Evolutionary conservation across 2,329 filamentous ascomycete species (phyloP), one percentile per base, ranked within the genome.

Genomic region (Monilinia fructigena): DNA sequence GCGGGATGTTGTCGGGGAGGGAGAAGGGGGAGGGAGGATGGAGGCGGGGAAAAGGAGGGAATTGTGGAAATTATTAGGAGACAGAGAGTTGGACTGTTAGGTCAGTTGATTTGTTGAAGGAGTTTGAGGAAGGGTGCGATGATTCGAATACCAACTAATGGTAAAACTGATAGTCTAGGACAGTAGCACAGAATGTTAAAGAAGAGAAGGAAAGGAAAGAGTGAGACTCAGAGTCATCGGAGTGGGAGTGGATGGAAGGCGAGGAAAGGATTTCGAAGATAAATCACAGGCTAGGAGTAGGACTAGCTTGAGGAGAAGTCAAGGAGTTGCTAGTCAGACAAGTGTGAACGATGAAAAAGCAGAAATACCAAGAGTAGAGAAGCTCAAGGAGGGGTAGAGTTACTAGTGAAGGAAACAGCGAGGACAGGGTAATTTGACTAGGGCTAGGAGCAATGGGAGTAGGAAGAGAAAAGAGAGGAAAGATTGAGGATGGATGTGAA

Each of bases 61-160:
- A 69, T 73, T 47, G 40, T 73, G 18, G 69, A 72, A 20, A 74
- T 68, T 50, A 70, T 74, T 45, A 70, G 67, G 52, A 73, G 66
- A 54, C 68, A 69, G 66, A 69, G 56, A 55, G 59, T 63, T 20
- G 66, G 18, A 68, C 55, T 42, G 45, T 42, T 42, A 65, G 54
- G 42, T 48, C 26, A 20, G 58, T 48, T 26, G 0, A 1, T 20
- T 38, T 38, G 7, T 10, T 58, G 14, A 4, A 11, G n/a, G n/a
- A 11, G 0, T 20, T 35, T 35, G 20, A n/a, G 2, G 5, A 3
- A 8, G 7, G 28, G 31, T 11, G 8, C 12, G 4, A 26, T 11
- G 6, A 35, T 31, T 8, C 18, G 47, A 8, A 4, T 14, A 45
- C 18, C 1, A 0, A 50, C 45, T 60, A 18, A 38, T 55, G 10